These are phyloP conservation scores for Trichoderma gamsii DNA, from an alignment of 495 filamentous ascomycete genomes.

Conservation along the genomic window DNA sequence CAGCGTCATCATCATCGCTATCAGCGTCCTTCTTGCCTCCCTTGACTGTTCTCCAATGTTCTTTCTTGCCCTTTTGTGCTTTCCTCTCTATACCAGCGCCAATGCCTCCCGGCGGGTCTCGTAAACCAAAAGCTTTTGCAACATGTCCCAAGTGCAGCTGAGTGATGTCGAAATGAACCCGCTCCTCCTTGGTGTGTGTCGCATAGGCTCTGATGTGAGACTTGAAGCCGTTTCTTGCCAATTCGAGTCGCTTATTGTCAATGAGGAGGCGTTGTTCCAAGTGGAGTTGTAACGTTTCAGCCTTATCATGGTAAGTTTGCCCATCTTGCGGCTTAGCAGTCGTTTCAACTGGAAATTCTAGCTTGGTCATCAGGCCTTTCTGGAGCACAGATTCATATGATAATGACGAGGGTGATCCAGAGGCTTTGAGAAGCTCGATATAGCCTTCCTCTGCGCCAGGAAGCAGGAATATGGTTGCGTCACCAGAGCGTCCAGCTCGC, in stretches of 20 bases:
- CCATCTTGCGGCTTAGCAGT: conserved; percentile 23
- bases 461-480: conserved; percentile 79
- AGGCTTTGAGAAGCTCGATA: conserved; percentile 58
- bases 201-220: conserved; percentile 92
- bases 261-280: conserved; percentile 43
- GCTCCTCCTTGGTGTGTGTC: conserved; percentile 80
- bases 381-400: conserved; percentile 46
- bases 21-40: conserved; percentile 22
- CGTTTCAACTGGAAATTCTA: conserved; percentile 34
- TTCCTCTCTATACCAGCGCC: conserved; percentile 39
- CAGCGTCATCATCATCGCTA: conserved; percentile 36
- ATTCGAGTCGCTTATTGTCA: conserved; percentile 47
- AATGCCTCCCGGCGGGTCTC: conserved; percentile 83
- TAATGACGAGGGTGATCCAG: conserved; percentile 30
- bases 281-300: conserved; percentile 44
- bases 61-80: conserved; percentile 21
- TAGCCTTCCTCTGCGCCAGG: conserved; percentile 91
- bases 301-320: conserved; percentile 38
- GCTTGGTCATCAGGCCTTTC: conserved; percentile 45
- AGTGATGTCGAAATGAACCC: conserved; percentile 80
- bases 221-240: conserved; percentile 76
- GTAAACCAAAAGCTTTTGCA: conserved; percentile 84
- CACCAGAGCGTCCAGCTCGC: conserved; percentile 82
- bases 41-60: conserved; percentile 21
- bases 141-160: conserved; percentile 85